A percentile compares a stretch with the other conserved stretches of the same genome.
phyloP scores from a whole-genome alignment of 805 yeast species.

The Helenozyma baotianmanensis region DNA sequence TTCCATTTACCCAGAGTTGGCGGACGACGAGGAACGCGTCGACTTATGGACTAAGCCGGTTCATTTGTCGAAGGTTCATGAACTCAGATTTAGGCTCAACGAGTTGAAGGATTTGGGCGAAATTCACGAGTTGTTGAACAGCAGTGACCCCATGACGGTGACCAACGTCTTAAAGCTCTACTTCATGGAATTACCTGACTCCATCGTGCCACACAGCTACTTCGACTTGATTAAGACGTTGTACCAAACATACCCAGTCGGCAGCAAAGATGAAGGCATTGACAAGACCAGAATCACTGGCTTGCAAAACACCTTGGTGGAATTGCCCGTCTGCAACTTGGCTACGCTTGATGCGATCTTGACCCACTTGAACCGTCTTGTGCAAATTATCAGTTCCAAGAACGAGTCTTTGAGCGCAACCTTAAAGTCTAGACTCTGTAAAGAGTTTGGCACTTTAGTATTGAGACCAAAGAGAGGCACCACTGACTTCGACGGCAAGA shows the following conservation, averaged over 20 bases:
- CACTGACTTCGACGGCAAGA: constrained; percentile 13
- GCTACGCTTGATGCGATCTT: constrained; percentile 80
- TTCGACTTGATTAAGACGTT: constrained; percentile 68
- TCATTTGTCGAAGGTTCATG: constrained; percentile 56
- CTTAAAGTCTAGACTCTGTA: constrained; percentile 49
- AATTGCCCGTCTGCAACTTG: constrained; percentile 64
- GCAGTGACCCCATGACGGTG: constrained; percentile 51
- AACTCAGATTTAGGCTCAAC: constrained; percentile 52
- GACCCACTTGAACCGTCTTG: constrained; percentile 66
- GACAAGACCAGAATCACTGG: constrained; percentile 48
- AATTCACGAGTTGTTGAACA: constrained; percentile 31
- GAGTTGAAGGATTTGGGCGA: constrained; percentile 23
- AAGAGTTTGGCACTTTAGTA: constrained; percentile 62
- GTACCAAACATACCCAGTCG: constrained; percentile 41
- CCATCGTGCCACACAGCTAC: constrained; percentile 58
- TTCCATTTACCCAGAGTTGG: constrained; percentile 61
- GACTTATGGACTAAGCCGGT: constrained; percentile 67
- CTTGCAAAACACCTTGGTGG: constrained; percentile 58
- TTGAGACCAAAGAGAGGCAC: constrained; percentile 42
- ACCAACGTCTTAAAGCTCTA: constrained; percentile 70
- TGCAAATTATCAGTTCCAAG: constrained; percentile 43
- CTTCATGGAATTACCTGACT: constrained; percentile 74
- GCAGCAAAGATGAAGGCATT: constrained; percentile 20
- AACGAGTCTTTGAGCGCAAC: constrained; percentile 28
- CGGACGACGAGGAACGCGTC: constrained; percentile 63